These are phyloP conservation scores for Cylindrodendrum hubeiense DNA, from an alignment of 2,329 filamentous ascomycete genomes.

Conservation along the genomic window DNA sequence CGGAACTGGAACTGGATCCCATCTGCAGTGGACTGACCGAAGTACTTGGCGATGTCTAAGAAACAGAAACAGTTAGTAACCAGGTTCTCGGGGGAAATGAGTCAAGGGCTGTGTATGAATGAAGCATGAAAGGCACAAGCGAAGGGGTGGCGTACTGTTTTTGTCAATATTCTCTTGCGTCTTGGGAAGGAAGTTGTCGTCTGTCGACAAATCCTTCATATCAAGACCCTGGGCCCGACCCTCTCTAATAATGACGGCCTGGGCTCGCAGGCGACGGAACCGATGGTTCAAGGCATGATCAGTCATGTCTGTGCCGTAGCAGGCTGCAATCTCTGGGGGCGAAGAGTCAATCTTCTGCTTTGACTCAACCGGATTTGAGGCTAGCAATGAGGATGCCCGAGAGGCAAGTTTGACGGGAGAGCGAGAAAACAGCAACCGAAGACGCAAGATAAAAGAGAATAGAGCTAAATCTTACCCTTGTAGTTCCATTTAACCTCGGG, in stretches of 20 bases:
- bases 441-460: slow-evolving; percentile 19
- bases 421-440: background rate
- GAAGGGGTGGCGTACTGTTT: slow-evolving; percentile 52
- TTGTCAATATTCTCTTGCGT: slow-evolving; percentile 55
- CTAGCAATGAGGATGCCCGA: background rate
- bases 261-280: slow-evolving; percentile 60
- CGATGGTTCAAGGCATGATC: slow-evolving; percentile 63
- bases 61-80: slow-evolving; percentile 7
- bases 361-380: slow-evolving; percentile 22
- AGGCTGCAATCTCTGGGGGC: slow-evolving; percentile 59
- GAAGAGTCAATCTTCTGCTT: slow-evolving; percentile 49
- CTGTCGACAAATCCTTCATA: slow-evolving; percentile 56
- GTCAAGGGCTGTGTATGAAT: background rate
- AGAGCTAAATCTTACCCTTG: slow-evolving; percentile 62
- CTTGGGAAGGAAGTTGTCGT: slow-evolving; percentile 51
- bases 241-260: slow-evolving; percentile 53
- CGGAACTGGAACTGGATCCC: slow-evolving; percentile 74
- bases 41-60: slow-evolving; percentile 71
- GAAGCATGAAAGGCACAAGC: slow-evolving; percentile 5
- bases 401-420: background rate
- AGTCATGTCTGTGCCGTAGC: slow-evolving; percentile 64
- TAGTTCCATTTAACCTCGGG: slow-evolving; percentile 69
- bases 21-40: slow-evolving; percentile 68
- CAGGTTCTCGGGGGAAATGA: background rate
- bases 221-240: slow-evolving; percentile 53